phyloP scores from a whole-genome alignment of 2,329 filamentous ascomycete species.

The Fusarium sp. region DNA sequence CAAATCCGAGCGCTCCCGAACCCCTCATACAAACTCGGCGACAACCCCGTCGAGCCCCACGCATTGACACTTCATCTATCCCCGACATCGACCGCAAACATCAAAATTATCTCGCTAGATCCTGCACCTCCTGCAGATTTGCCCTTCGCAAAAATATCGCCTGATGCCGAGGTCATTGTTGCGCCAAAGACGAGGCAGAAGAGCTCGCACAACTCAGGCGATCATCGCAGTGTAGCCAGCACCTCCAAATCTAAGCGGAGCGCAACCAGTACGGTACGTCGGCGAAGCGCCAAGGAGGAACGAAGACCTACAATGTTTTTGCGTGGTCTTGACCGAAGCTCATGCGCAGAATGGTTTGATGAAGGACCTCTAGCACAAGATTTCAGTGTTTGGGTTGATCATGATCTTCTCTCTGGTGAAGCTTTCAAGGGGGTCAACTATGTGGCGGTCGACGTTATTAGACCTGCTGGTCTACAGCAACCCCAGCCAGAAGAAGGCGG shows the following conservation, averaged over 20 bases:
- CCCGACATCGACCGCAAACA: slow-evolving; percentile 93
- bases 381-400: slow-evolving; percentile 86
- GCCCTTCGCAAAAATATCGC: slow-evolving; percentile 90
- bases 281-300: slow-evolving; percentile 69
- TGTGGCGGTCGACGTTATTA: slow-evolving; percentile 87
- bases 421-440: slow-evolving; percentile 81
- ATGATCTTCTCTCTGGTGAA: slow-evolving; percentile 77
- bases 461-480: slow-evolving; percentile 80
- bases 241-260: slow-evolving; percentile 82
- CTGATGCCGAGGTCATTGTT: slow-evolving; percentile 96
- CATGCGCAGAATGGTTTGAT: slow-evolving; percentile 83
- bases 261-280: slow-evolving; percentile 78
- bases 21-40: slow-evolving; percentile 70
- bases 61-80: slow-evolving; percentile 92
- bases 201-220: slow-evolving; percentile 71
- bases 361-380: slow-evolving; percentile 67
- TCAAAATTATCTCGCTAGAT: slow-evolving; percentile 84
- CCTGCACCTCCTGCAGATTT: slow-evolving; percentile 75
- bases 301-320: slow-evolving; percentile 78
- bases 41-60: slow-evolving; percentile 70
- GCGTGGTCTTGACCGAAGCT: slow-evolving; percentile 77
- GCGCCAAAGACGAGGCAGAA: slow-evolving; percentile 90
- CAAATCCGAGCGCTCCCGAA: slow-evolving; percentile 96
- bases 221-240: slow-evolving; percentile 83
- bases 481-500: slow-evolving; percentile 75